phyloP scores from a whole-genome alignment of 2,329 filamentous ascomycete species.

The Epichloe sibirici region DNA sequence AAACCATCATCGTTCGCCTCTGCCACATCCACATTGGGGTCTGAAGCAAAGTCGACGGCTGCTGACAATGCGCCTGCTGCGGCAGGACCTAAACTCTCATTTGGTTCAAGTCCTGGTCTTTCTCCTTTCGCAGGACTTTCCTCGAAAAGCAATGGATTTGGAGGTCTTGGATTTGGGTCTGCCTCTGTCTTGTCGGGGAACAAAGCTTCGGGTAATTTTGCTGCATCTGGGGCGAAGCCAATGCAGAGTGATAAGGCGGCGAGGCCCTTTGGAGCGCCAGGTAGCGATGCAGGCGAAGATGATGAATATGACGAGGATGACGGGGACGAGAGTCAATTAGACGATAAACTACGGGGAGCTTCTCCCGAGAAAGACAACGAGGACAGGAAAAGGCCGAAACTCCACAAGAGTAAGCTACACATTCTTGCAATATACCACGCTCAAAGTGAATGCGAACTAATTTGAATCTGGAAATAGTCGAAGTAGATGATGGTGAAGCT shows the following conservation, averaged over 20 bases:
- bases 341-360: conserved; percentile 32
- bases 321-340: conserved; percentile 28
- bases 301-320: conserved; percentile 25
- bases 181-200: conserved; percentile 25
- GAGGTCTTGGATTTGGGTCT: conserved; percentile 24
- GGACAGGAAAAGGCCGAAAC: conserved; percentile 52
- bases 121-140: conserved; percentile 38
- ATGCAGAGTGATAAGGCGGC: conserved; percentile 47
- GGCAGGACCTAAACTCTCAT: conserved; percentile 35
- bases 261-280: conserved; percentile 67
- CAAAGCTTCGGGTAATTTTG: conserved; percentile 54
- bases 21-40: conserved; percentile 9
- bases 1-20: conserved; percentile 19
- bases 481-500: conserved; percentile 76
- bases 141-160: conserved; percentile 35
- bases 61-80: conserved; percentile 12
- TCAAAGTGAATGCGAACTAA: background rate
- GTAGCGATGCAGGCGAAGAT: conserved; percentile 45
- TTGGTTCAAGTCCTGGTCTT: conserved; percentile 27
- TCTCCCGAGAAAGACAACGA: conserved; percentile 44
- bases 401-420: conserved; percentile 54
- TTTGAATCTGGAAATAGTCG: conserved; percentile 30
- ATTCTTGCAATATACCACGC: background rate
- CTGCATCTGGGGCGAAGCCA: conserved; percentile 39
- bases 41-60: background rate